Conservation (phyloP, 1,284 basidiomycete species). For the Cerrena zonata region DNA sequence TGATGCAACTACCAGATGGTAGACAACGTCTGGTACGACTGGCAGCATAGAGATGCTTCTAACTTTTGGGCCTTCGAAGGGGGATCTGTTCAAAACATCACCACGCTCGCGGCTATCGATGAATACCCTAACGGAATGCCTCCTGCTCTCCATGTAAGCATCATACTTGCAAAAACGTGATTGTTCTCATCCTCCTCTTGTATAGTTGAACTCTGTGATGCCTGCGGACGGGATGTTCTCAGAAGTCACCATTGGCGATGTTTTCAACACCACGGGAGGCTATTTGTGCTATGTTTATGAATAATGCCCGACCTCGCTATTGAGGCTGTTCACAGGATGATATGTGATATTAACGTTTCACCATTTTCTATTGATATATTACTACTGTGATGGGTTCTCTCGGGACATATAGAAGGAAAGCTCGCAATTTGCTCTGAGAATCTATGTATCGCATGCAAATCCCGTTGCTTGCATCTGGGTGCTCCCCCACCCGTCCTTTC, state of each 20-base stretch:
- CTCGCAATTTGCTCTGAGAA: too few species aligned
- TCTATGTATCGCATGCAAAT: too few species aligned
- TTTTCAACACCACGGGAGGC: conserved; percentile 30
- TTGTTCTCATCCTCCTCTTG: not conserved
- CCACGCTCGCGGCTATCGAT: conserved; percentile 20
- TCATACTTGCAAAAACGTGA: not conserved
- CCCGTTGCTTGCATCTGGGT: too few species aligned
- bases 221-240: conserved; percentile 30
- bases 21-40: conserved; percentile 36
- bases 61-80: conserved; percentile 29
- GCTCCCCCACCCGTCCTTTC: too few species aligned
- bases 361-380: too few species aligned
- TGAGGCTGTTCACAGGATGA: too few species aligned
- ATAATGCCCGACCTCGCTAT: too few species aligned
- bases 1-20: conserved; percentile 37
- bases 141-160: conserved; percentile 26
- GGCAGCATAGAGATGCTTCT: conserved; percentile 26
- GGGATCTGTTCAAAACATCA: conserved; percentile 26
- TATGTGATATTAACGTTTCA: too few species aligned
- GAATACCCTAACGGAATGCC: conserved; percentile 32
- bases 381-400: too few species aligned
- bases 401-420: too few species aligned
- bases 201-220: conserved; percentile 25
- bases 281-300: conserved; percentile 34
- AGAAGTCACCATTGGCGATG: conserved; percentile 24